Evolutionary conservation across 2,329 filamentous ascomycete genomes (phyloP).

Genomic region (Penicillium occitanis): DNA sequence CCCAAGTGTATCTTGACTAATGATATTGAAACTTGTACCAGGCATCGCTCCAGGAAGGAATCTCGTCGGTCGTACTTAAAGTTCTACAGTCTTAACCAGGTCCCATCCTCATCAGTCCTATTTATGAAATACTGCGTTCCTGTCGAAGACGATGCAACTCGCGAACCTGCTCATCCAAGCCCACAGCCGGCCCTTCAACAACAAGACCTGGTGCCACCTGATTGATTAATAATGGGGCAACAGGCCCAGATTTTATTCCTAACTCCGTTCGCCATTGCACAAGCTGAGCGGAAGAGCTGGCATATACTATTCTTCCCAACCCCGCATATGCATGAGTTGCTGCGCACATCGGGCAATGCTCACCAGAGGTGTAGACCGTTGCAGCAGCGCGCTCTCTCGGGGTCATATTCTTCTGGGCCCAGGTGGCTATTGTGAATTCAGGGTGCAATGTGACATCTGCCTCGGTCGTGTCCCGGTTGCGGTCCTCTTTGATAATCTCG

Average conservation of each 20-base stretch:
- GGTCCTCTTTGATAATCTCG: not conserved
- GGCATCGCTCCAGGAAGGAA: not conserved
- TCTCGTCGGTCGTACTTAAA: not conserved
- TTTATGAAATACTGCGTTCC: not conserved
- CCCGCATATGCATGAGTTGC: constrained; percentile 1
- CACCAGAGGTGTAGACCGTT: constrained; percentile 2
- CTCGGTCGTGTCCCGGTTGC: not conserved
- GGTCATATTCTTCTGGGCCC: constrained; percentile 3
- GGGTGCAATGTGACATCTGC: not conserved
- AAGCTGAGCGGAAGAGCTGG: not conserved
- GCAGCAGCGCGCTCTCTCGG: not conserved
- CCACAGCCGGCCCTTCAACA: not conserved
- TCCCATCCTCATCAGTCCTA: no score
- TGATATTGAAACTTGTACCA: not conserved
- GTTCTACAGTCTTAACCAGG: not conserved
- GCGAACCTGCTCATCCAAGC: constrained; percentile 1
- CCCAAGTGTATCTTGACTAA: no score
- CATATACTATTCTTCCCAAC: not conserved
- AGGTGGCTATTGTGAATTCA: not conserved
- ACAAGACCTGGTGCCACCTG: not conserved
- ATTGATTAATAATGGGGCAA: not conserved
- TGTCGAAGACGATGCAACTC: not conserved
- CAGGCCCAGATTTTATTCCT: not conserved
- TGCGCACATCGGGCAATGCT: constrained; percentile 2
- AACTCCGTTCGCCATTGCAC: not conserved